phyloP scores from a whole-genome alignment of 345 rosid genomes.

The Syzygium grande region DNA sequence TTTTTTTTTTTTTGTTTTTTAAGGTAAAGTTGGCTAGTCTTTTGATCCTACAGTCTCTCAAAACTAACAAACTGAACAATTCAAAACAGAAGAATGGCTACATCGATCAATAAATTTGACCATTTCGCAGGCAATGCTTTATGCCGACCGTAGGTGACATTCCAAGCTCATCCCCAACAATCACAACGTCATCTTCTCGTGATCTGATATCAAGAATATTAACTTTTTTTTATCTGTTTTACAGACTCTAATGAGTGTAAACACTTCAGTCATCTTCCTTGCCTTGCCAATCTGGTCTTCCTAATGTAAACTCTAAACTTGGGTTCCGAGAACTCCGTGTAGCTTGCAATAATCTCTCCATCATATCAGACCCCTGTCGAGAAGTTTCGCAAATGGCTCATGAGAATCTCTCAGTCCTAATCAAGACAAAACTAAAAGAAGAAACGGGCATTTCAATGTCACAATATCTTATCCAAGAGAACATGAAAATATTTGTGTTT shows the following conservation, averaged over 20 bases:
- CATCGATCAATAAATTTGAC: neutral
- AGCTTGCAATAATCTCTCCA: neutral
- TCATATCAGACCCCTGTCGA: neutral
- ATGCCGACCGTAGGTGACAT: neutral
- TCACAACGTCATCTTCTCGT: neutral
- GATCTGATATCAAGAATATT: neutral
- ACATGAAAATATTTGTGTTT: neutral
- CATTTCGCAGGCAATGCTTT: neutral
- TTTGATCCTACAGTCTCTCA: neutral
- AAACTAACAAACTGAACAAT: neutral
- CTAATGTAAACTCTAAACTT: neutral
- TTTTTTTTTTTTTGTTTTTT: too few relatives aligned
- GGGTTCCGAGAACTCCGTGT: neutral
- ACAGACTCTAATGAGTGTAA: neutral
- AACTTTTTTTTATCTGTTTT: neutral
- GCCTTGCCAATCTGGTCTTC: conserved; percentile 1
- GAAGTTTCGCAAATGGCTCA: neutral
- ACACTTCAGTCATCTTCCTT: neutral
- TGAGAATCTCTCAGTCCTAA: neutral
- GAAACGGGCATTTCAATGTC: neutral
- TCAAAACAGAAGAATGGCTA: neutral
- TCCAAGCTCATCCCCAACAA: neutral
- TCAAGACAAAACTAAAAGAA: neutral
- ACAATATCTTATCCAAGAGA: neutral
- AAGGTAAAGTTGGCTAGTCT: neutral